These are phyloP conservation scores for Eragrostis tef DNA, from an alignment of 202 grass and related monocot genomes.

Conservation along the genomic window DNA sequence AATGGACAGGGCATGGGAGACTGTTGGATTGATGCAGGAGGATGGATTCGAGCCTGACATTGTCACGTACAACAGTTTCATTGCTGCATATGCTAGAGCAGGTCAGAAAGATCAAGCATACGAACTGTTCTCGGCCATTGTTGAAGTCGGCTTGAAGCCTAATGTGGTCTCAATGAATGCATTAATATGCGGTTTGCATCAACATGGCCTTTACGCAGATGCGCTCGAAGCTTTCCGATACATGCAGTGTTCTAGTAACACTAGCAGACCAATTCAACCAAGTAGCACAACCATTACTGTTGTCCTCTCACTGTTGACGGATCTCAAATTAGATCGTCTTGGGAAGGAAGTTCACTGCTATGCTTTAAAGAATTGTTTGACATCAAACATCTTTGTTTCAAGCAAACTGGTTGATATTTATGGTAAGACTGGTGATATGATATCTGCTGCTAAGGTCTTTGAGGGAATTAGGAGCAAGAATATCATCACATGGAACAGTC, in stretches of 20 bases:
- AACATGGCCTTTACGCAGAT: constrained; percentile 47
- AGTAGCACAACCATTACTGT: constrained; percentile 58
- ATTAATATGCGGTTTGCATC: constrained; percentile 68
- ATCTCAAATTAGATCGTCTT: constrained; percentile 56
- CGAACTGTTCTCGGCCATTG: constrained; percentile 55
- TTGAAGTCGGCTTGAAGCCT: constrained; percentile 47
- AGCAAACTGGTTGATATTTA: constrained; percentile 73
- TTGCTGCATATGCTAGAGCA: constrained; percentile 69
- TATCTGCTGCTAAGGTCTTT: constrained; percentile 57
- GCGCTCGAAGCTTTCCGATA: constrained; percentile 65
- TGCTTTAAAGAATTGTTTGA: constrained; percentile 60
- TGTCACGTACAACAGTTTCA: constrained; percentile 63
- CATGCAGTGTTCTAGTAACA: constrained; percentile 50
- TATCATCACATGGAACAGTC: constrained; percentile 68
- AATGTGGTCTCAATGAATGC: constrained; percentile 71
- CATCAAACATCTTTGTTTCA: constrained; percentile 65
- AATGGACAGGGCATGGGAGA: constrained; percentile 57
- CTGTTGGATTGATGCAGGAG: constrained; percentile 59
- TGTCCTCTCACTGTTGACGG: constrained; percentile 59
- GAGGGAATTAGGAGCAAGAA: constrained; percentile 61
- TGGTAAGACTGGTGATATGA: constrained; percentile 58
- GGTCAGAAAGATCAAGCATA: constrained; percentile 60
- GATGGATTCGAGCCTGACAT: constrained; percentile 61
- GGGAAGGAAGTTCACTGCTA: constrained; percentile 73
- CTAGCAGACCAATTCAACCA: constrained; percentile 50